Percentiles rank a stretch among this genome's conserved stretches.
These are phyloP conservation scores for Pythium monospermum DNA, from an alignment of 352 stramenopile species.

Conservation along the genomic window DNA sequence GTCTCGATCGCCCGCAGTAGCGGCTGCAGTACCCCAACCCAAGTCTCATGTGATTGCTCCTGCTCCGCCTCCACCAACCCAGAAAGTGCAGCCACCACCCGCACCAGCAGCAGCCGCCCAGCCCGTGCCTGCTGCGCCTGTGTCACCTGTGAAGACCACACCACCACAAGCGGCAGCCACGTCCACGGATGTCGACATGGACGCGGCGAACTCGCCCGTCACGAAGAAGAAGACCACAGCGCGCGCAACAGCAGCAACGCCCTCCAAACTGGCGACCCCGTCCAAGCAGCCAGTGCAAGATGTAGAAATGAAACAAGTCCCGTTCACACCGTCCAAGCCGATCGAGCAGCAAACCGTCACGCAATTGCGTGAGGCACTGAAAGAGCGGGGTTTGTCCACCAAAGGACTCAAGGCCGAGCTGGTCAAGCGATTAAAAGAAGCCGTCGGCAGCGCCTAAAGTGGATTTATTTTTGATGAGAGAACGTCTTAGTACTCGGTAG, in stretches of 20 bases:
- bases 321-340: constrained; percentile 63
- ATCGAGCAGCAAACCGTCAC: constrained; percentile 76
- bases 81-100: constrained; percentile 4
- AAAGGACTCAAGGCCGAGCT: constrained; percentile 84
- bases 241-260: not conserved
- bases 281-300: constrained; percentile 24
- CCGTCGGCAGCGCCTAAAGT: constrained; percentile 22
- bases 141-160: constrained; percentile 4
- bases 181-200: constrained; percentile 14
- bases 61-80: constrained; percentile 9
- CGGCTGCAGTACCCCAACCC: constrained; percentile 26
- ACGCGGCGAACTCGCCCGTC: not conserved
- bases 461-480: not conserved
- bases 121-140: too few relatives aligned
- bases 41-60: constrained; percentile 3
- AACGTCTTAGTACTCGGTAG: not conserved
- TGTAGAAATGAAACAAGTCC: constrained; percentile 59
- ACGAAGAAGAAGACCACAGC: too few relatives aligned
- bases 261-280: constrained; percentile 4
- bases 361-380: constrained; percentile 65
- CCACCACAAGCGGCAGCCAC: not conserved
- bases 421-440: constrained; percentile 75
- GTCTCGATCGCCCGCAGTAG: constrained; percentile 7
- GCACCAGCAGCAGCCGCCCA: too few relatives aligned
- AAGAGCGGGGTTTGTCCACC: constrained; percentile 66